Base-by-base conservation (phyloP, 805 yeast genomes). In the Candida multigemmis region DNA sequence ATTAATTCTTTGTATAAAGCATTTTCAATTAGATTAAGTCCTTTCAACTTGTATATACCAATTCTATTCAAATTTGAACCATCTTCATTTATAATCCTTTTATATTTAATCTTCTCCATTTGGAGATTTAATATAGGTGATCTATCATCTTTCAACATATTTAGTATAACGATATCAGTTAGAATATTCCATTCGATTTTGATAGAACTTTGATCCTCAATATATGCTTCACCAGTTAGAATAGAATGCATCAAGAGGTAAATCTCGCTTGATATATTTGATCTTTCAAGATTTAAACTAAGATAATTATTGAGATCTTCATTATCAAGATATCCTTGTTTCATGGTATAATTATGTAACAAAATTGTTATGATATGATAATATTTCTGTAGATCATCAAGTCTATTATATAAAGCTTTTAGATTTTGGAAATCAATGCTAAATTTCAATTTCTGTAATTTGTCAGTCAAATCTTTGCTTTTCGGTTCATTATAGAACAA, bases 401-500 rank as follows among this genome's bases (percentile, higher is more conserved):
- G 60, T 20, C 74, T 56, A 4, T 48, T 46, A 19, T 68, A 57
- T 12, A 81, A 59, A 3, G 67, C 61, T 0, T 53, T 33, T 21
- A 77, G 47, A 37, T 84, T 79, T 19, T 71, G 71, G 45, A 80
- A 68, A 44, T 84, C 87, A 16, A 81, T 69, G 3, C 84, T 72
- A 36, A 87, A 62, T 22, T 75, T 58, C 42, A 85, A 55, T 37
- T 79, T 77, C 30, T 76, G 77, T 16, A 83, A 58, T 19, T 68
- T 66, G 29, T 80, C 77, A 19, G 66, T 64, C 22, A 78, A 47
- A 19, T 60, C 56, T 34, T 72, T 71, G 23, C 70, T 66, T 37
- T 68, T 65, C 4, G 95, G 94, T 37, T 84, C 94, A 5, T 72
- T 61, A 44, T 83, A 84, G 17, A 83, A 60, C 32, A 89, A 44